phyloP scores from a whole-genome alignment of 257 asterid genomes.

The Ajuga chamaepitys region DNA sequence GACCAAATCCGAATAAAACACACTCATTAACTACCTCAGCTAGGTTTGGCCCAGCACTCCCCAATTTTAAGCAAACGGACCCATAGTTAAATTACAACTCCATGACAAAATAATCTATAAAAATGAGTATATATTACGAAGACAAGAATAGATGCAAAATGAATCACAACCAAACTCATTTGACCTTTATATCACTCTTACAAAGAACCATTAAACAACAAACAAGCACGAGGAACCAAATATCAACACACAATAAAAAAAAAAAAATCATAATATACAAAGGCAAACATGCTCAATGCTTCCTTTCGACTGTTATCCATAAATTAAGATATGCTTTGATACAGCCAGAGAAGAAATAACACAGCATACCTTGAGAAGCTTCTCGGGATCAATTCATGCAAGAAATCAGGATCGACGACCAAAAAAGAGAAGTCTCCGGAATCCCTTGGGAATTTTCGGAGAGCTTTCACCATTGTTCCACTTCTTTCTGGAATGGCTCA shows the following conservation, averaged over 20 bases:
- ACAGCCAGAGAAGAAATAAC: neutral
- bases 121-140: neutral
- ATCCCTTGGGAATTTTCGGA: conserved; percentile 57
- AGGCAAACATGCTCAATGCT: conserved; percentile 5
- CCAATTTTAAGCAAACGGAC: too few species aligned
- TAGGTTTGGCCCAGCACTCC: too few species aligned
- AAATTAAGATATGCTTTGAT: conserved; percentile 5
- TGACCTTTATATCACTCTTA: conserved; percentile 6
- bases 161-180: conserved; percentile 1
- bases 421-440: conserved; percentile 61
- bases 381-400: neutral
- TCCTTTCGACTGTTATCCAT: neutral
- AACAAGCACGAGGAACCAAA: neutral
- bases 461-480: conserved; percentile 58
- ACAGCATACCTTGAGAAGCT: conserved; percentile 1
- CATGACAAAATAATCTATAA: neutral
- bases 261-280: neutral
- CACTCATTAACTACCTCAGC: too few species aligned
- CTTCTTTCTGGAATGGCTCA: conserved; percentile 44
- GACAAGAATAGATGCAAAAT: conserved; percentile 9
- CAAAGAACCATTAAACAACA: conserved; percentile 17
- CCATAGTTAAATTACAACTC: neutral
- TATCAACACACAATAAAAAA: neutral
- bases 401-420: conserved; percentile 49
- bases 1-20: too few species aligned